Evolutionary conservation across 768 basidiomycete species (phyloP).

Genomic region (Coprinellus aureogranulatus): DNA sequence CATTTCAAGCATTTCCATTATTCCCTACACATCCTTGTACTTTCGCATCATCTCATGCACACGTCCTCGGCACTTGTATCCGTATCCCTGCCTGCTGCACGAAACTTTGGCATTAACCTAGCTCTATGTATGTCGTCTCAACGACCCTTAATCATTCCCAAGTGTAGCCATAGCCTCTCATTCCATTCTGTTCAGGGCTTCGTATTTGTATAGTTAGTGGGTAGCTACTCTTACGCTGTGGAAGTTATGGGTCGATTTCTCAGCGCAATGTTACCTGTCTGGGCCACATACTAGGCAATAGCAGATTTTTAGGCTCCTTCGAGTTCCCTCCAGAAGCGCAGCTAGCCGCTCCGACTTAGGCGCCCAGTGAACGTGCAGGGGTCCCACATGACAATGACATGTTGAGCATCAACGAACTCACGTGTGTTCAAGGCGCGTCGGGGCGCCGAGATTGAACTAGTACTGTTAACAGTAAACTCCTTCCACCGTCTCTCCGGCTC

Average conservation of each 20-base stretch:
- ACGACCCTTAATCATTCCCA: neutral
- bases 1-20: neutral
- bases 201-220: neutral
- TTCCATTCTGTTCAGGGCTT: neutral
- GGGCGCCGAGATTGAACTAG: too few relatives aligned
- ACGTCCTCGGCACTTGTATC: neutral
- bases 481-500: too few relatives aligned
- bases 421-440: too few relatives aligned
- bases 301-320: too few relatives aligned
- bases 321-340: too few relatives aligned
- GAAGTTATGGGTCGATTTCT: too few relatives aligned
- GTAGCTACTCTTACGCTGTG: neutral
- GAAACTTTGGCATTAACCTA: neutral
- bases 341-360: too few relatives aligned
- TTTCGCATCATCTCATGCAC: neutral
- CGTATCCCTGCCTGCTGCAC: neutral
- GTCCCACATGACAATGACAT: neutral
- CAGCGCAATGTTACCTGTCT: too few relatives aligned
- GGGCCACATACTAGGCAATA: too few relatives aligned
- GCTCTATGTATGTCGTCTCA: neutral
- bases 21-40: neutral
- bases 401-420: too few relatives aligned
- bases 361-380: neutral
- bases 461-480: too few relatives aligned
- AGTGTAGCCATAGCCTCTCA: neutral